Evolutionary conservation across 148 eudicot genomes (phyloP), one percentile per base, ranked within the genome.

Genomic region (Rhododendron henanense): DNA sequence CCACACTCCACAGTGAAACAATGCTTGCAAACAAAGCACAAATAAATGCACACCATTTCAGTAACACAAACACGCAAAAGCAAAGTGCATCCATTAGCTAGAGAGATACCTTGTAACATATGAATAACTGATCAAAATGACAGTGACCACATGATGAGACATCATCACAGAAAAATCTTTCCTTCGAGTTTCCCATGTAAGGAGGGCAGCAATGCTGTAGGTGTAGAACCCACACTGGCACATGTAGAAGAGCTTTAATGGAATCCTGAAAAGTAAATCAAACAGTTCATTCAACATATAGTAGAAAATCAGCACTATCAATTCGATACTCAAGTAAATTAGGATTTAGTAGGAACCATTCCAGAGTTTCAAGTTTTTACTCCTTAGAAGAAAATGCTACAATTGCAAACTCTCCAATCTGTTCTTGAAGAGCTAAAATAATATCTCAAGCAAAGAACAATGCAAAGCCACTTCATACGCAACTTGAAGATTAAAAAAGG

Each of bases 131-230:
- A 97, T 95, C 86, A 95, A 89, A 84, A 94, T 69, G 84, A 97
- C 98, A 83, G 99, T 97, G 87, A 97, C 87, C 55, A 97, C 88
- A 91, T 97, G 99, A 88, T 97, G 98, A 87, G 99, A 92, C 99
- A 97, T 94, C 99, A 97, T 97, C 82, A 97, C 99, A 61, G 95
- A 82, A 82, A 97, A 97, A 89, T 97, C 99, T 81, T 94, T 97
- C 87, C 99, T 88, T 77, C 99, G 92, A 44, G 99, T 97, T 92
- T 97, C 99, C 99, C 99, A 97, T 41, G 89, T 86, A 57, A 97
- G 92, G 85, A 97, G 96, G 79, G 99, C 98, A 85, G 91, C 96
- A 87, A 94, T 95, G 91, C 98, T 95, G 88, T 91, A 97, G 47
- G 90, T 53, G 93, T 97, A 97, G 90, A 97, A 97, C 76, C 99